Evolutionary conservation across 2,329 filamentous ascomycete species (phyloP), one percentile per base, ranked within the genome.

Genomic region (Apiospora koreana): DNA sequence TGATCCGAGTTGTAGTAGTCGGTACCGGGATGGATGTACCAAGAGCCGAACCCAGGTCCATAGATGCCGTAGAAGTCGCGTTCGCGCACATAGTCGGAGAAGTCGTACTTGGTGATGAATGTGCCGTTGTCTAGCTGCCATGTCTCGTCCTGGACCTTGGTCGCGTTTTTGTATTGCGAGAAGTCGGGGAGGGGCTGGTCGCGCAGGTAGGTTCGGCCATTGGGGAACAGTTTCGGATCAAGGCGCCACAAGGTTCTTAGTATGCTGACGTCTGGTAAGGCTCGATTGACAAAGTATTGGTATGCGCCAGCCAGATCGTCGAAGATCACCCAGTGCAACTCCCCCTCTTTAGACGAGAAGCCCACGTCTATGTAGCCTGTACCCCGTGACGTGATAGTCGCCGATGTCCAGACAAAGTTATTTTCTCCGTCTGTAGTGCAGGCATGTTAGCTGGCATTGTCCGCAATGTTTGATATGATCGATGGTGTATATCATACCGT

Each of bases 71-170:
- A 84, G 69, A 80, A 86, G 28, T 82, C 81, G 45, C 81, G 78
- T 18, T 80, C 81, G 75, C 83, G 70, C 21, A 76, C 71, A 54
- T 71, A 77, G 67, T 73, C 74, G 2, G 74, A 71, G 71, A 83
- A 84, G 71, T 81, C 78, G 71, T 88, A 88, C 76, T 89, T 88
- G 2, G 84, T 86, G 71, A 88, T 81, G 70, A 84, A 87, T 2
- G 79, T 80, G 0, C 85, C 85, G 67, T 86, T 83, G 0, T 78
- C 79, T 41, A 79, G 80, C 69, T 83, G 79, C 84, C 85, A 87
- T 0, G 86, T 87, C 77, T 87, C 85, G 75, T 87, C 86, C 73
- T 87, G 85, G 3, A 87, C 83, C 48, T 86, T 86, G 12, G 82
- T 85, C 10, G 81, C 80, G 8, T 74, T 77, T 5, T 78, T 69